These are phyloP conservation scores for Gaillardinia entomophila DNA, from an alignment of 805 yeast genomes.

Conservation along the genomic window DNA sequence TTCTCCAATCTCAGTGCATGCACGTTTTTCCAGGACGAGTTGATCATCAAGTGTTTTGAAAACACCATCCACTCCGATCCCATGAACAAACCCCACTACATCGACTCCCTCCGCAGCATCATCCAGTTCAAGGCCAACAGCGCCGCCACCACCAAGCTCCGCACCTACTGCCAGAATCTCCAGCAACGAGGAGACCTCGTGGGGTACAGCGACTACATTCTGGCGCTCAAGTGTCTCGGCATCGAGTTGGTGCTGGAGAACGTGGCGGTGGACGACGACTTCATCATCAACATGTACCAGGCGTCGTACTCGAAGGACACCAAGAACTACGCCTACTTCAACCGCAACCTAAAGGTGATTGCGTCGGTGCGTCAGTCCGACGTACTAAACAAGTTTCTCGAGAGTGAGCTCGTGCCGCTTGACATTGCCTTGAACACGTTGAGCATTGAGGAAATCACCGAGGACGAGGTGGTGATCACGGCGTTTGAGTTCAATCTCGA, in stretches of 20 bases:
- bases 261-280: conserved; percentile 25
- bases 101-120: conserved; percentile 27
- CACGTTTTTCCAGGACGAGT: conserved; percentile 32
- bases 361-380: conserved; percentile 19
- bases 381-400: conserved; percentile 15
- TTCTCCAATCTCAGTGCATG: conserved; percentile 24
- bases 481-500: conserved; percentile 63
- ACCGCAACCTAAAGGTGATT: conserved; percentile 21
- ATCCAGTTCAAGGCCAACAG: conserved; percentile 10
- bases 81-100: conserved; percentile 26
- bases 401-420: conserved; percentile 28
- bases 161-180: conserved; percentile 22
- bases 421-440: conserved; percentile 29
- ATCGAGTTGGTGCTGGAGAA: conserved; percentile 10
- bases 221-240: conserved; percentile 27
- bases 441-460: conserved; percentile 38
- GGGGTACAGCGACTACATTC: conserved; percentile 29
- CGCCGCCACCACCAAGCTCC: conserved; percentile 15
- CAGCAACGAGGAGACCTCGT: conserved; percentile 22
- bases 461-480: conserved; percentile 63
- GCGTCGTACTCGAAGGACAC: conserved; percentile 23
- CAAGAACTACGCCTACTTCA: conserved; percentile 32
- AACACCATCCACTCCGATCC: conserved; percentile 28
- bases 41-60: conserved; percentile 36
- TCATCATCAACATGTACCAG: conserved; percentile 29